Conservation (phyloP, 2,329 filamentous ascomycete species). For the Plectosphaerella cucumerina region DNA sequence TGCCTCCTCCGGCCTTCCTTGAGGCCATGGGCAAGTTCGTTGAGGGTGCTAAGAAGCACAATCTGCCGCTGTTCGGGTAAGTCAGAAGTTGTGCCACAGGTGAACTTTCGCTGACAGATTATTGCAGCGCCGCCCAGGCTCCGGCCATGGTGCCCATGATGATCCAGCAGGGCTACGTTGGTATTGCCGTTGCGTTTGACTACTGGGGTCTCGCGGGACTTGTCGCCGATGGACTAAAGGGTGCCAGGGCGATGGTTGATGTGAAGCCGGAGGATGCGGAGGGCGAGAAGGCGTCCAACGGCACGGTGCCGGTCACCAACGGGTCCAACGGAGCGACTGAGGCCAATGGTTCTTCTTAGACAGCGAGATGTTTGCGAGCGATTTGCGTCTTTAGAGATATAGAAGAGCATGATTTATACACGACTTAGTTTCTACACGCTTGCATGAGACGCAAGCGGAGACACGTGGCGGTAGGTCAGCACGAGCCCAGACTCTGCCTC, state of each 20-base stretch:
- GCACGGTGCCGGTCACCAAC: background rate
- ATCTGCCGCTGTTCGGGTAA: slow-evolving; percentile 5
- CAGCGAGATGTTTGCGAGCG: too few species aligned
- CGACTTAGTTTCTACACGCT: too few species aligned
- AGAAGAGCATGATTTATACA: too few species aligned
- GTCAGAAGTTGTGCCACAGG: background rate
- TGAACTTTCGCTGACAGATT: background rate
- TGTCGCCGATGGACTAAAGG: slow-evolving; percentile 4
- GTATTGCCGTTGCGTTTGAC: slow-evolving; percentile 9
- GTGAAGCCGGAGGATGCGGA: background rate
- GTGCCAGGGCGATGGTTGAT: slow-evolving; percentile 2
- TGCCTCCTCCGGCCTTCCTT: slow-evolving; percentile 5
- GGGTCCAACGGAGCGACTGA: background rate
- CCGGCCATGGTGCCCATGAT: slow-evolving; percentile 8
- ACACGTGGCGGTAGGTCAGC: too few species aligned
- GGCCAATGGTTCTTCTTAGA: too few species aligned
- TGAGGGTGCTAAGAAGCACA: slow-evolving; percentile 5
- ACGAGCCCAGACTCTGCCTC: too few species aligned
- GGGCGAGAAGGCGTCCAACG: background rate
- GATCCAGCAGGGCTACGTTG: slow-evolving; percentile 8
- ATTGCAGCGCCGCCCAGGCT: background rate
- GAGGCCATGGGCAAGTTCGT: slow-evolving; percentile 10
- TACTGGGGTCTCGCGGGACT: slow-evolving; percentile 9
- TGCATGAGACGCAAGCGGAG: too few species aligned
- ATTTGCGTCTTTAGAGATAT: too few species aligned